A percentile compares a stretch with the other conserved stretches of the same genome.
phyloP scores from a whole-genome alignment of 306 rosid genomes.

The Ormosia emarginata region DNA sequence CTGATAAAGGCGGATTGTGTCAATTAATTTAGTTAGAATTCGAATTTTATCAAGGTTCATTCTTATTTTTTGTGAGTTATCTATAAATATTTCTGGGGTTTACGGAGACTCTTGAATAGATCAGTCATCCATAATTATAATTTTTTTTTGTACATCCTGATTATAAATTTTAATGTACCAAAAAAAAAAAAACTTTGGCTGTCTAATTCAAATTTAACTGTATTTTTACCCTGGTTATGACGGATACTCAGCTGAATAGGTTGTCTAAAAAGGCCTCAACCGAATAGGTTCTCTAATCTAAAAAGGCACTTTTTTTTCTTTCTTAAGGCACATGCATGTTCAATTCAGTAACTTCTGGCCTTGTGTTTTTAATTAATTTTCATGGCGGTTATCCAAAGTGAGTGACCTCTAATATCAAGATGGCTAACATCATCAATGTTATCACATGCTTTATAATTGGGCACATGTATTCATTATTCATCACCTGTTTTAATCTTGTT shows the following conservation, averaged over 20 bases:
- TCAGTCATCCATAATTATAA: too few relatives aligned
- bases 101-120: too few relatives aligned
- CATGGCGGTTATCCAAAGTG: neutral
- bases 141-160: too few relatives aligned
- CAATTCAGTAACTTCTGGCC: neutral
- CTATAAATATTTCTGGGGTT: too few relatives aligned
- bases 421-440: constrained; percentile 9
- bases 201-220: neutral
- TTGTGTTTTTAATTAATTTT: neutral
- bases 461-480: neutral
- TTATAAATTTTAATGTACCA: too few relatives aligned
- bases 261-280: neutral
- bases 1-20: too few relatives aligned
- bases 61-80: too few relatives aligned
- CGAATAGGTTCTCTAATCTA: neutral
- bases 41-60: too few relatives aligned
- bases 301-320: neutral
- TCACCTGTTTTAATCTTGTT: neutral
- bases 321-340: neutral
- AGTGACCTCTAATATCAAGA: neutral
- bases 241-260: neutral
- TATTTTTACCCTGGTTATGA: neutral
- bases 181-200: too few relatives aligned
- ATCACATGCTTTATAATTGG: neutral
- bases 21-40: too few relatives aligned